These are phyloP conservation scores for Kappamyces sp. DNA, from an alignment of 192 early-diverging fungal genomes.

Conservation along the genomic window DNA sequence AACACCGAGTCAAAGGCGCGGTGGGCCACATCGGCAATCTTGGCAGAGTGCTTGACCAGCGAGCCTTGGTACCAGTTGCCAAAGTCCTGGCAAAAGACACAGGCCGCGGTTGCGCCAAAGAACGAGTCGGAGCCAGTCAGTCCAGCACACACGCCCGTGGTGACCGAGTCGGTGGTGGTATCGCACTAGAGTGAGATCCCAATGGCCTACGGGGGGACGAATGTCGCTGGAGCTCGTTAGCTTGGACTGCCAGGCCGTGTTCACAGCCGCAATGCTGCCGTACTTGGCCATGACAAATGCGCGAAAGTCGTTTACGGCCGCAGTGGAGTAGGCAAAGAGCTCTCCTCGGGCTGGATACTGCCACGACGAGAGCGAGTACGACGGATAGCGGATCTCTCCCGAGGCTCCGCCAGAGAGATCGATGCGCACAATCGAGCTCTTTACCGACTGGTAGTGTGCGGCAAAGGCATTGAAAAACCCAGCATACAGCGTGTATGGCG, in stretches of 20 bases:
- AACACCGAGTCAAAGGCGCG: constrained; percentile 8
- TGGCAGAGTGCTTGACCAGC: neutral
- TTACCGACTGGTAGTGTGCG: neutral
- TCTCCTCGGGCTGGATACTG: constrained; percentile 16
- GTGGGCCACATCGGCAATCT: constrained; percentile 6
- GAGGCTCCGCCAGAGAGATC: constrained; percentile 17
- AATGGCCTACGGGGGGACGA: neutral
- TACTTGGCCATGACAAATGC: constrained; percentile 9
- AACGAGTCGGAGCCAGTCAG: constrained; percentile 4
- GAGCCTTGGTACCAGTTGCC: constrained; percentile 17
- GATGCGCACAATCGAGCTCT: constrained; percentile 11
- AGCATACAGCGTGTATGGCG: constrained; percentile 4
- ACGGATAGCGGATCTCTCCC: constrained; percentile 17
- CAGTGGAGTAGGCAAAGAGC: neutral
- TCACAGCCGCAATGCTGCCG: neutral
- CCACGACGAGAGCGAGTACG: constrained; percentile 1
- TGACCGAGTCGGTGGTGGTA: neutral
- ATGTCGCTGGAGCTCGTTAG: neutral
- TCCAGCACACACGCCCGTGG: constrained; percentile 18
- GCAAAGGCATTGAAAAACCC: constrained; percentile 15
- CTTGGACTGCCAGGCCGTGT: constrained; percentile 4
- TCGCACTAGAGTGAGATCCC: constrained; percentile 14
- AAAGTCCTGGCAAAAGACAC: constrained; percentile 12
- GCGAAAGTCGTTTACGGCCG: constrained; percentile 14
- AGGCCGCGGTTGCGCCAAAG: constrained; percentile 7